phyloP scores from a whole-genome alignment of 495 filamentous ascomycete genomes.

The Collariella sp. region DNA sequence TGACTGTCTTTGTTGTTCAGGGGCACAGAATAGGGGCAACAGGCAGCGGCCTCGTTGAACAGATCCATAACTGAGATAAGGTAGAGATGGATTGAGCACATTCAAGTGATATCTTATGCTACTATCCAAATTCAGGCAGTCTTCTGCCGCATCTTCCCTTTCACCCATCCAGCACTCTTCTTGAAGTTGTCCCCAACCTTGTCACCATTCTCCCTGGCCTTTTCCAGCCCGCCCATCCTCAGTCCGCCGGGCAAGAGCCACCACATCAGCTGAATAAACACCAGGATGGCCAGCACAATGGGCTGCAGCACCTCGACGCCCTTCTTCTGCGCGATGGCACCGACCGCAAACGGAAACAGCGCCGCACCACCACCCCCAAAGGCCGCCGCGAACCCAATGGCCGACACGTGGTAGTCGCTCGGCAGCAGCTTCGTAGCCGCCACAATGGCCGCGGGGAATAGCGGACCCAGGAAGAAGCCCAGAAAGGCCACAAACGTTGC shows the following conservation, averaged over 20 bases:
- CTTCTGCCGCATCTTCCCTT: background rate
- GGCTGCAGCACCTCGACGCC: constrained; percentile 75
- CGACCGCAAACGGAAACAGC: constrained; percentile 74
- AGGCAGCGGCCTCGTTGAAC: too few relatives aligned
- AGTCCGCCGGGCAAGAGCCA: constrained; percentile 25
- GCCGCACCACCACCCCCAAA: constrained; percentile 75
- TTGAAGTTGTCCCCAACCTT: constrained; percentile 21
- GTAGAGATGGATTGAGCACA: too few relatives aligned
- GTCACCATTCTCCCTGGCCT: constrained; percentile 25
- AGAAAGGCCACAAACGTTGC: constrained; percentile 65
- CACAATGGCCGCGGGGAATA: constrained; percentile 73
- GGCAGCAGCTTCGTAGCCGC: constrained; percentile 77
- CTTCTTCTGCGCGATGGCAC: constrained; percentile 70
- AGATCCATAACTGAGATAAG: too few relatives aligned
- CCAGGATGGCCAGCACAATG: constrained; percentile 60
- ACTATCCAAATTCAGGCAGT: too few relatives aligned
- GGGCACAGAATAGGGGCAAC: too few relatives aligned
- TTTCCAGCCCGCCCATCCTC: constrained; percentile 26
- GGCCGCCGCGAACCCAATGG: constrained; percentile 75
- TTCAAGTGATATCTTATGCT: too few relatives aligned
- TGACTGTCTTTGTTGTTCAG: too few relatives aligned
- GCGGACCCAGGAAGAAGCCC: constrained; percentile 71
- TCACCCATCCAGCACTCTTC: constrained; percentile 11
- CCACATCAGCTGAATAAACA: constrained; percentile 51
- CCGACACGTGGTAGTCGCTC: constrained; percentile 64